phyloP scores from a whole-genome alignment of 495 filamentous ascomycete species.

The Evernia prunastri region DNA sequence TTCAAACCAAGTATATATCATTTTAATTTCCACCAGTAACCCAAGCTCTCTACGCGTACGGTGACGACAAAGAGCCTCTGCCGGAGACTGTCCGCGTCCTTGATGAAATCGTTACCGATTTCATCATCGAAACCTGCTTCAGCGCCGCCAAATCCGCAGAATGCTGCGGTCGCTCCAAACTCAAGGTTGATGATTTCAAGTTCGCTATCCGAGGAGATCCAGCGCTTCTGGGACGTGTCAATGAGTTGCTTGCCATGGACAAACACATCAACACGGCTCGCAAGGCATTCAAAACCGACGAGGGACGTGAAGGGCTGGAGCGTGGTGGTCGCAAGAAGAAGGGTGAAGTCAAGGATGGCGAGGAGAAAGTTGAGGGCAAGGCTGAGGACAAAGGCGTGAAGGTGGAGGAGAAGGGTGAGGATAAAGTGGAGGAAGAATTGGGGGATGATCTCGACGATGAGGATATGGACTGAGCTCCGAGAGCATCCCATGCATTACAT shows the following conservation, averaged over 20 bases:
- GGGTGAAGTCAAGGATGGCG: conserved; percentile 26
- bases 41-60: conserved; percentile 78
- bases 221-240: conserved; percentile 78
- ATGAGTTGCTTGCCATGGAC: conserved; percentile 77
- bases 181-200: conserved; percentile 96
- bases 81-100: conserved; percentile 77
- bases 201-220: conserved; percentile 83
- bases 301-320: conserved; percentile 33
- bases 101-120: conserved; percentile 92
- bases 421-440: conserved; percentile 23
- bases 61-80: conserved; percentile 65
- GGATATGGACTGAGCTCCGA: neutral
- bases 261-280: conserved; percentile 70
- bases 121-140: conserved; percentile 82
- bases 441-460: conserved; percentile 28
- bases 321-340: conserved; percentile 29
- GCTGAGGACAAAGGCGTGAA: conserved; percentile 6
- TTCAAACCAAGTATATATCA: neutral
- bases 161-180: conserved; percentile 80
- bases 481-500: neutral
- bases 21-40: conserved; percentile 49
- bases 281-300: conserved; percentile 56
- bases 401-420: conserved; percentile 19
- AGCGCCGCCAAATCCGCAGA: conserved; percentile 74
- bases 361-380: conserved; percentile 12